phyloP scores from a whole-genome alignment of 306 rosid genomes.

The Rubus parviflorus region DNA sequence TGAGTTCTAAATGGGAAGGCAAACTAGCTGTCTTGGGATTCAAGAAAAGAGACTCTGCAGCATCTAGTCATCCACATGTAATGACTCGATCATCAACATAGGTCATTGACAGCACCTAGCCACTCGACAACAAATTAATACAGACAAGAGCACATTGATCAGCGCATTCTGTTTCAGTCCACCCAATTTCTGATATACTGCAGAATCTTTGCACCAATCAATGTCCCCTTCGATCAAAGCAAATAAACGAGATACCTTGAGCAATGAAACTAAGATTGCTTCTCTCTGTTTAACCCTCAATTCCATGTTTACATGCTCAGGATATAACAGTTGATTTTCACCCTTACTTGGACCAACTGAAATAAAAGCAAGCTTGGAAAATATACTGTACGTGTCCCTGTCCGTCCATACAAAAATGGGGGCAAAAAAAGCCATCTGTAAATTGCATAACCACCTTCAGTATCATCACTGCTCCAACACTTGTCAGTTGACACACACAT shows the following conservation, averaged over 20 bases:
- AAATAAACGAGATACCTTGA: slow-evolving; percentile 88
- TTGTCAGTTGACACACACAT: slow-evolving; percentile 87
- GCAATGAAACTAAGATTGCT: slow-evolving; percentile 88
- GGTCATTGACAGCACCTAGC: slow-evolving; percentile 84
- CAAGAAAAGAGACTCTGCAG: slow-evolving; percentile 88
- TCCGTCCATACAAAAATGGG: slow-evolving; percentile 76
- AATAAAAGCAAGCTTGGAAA: slow-evolving; percentile 77
- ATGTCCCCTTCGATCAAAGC: slow-evolving; percentile 96
- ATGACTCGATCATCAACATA: slow-evolving; percentile 88
- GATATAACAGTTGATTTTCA: slow-evolving; percentile 43
- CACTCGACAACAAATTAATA: slow-evolving; percentile 78
- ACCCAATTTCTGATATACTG: slow-evolving; percentile 24
- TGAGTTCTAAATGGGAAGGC: slow-evolving; percentile 88
- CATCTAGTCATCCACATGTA: slow-evolving; percentile 95
- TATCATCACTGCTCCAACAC: slow-evolving; percentile 80
- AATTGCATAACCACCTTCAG: slow-evolving; percentile 77
- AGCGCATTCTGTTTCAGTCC: slow-evolving; percentile 31
- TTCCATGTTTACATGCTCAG: slow-evolving; percentile 48
- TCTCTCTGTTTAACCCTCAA: slow-evolving; percentile 79
- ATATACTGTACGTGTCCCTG: slow-evolving; percentile 82
- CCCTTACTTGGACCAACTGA: slow-evolving; percentile 56
- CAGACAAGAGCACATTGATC: slow-evolving; percentile 57
- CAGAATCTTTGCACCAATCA: slow-evolving; percentile 58
- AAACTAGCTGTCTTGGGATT: slow-evolving; percentile 90
- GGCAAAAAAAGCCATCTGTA: slow-evolving; percentile 77